Evolutionary conservation across 1,284 basidiomycete species (phyloP), one percentile per base, ranked within the genome.

Genomic region (Ganoderma sinense): DNA sequence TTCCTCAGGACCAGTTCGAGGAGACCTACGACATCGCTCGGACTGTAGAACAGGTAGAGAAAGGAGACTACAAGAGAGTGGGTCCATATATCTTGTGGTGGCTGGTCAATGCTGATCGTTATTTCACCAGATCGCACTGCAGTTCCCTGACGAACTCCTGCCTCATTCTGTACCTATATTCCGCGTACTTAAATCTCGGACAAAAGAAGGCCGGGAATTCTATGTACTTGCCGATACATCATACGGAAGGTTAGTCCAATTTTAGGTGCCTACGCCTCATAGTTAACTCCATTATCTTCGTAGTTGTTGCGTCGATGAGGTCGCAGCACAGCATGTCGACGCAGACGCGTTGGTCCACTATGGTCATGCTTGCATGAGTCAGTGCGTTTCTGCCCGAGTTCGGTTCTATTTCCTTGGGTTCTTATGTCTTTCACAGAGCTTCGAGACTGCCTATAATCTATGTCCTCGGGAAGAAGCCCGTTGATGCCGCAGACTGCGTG

Each of bases 141-240:
- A 99, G 80, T 99, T 99, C 75, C 97, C 98, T 0, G 97, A 99
- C 79, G 95, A 98, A 80, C 89, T 98, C 11, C 83, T 99, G 6
- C 88, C 90, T 26, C 92, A 95, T 72, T 96, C 96, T 0, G 96
- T 98, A 1, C 91, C 92, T 0, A 91, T 99, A n/a, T 98, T 92
- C 78, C 87, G 89, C 56, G 81, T 84, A 2, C 85, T 99, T 39
- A 93, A 92, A 77, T 78, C 78, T 4, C 79, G 79, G 65, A 82
- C 94, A 23, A 84, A 85, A 26, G 73, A 76, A 18, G 83, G 78
- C 23, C 83, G 83, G 69, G 91, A 97, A 74, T 84, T 96, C 33
- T 99, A 97, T 78, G 93, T 99, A 6, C 87, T 98, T 23, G 97
- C 97, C 16, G 97, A 99, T 82, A 99, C 97, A 33, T 98, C 97